Conservation (phyloP, 1,139 yeast species). For the Debaryomyces udenii region DNA sequence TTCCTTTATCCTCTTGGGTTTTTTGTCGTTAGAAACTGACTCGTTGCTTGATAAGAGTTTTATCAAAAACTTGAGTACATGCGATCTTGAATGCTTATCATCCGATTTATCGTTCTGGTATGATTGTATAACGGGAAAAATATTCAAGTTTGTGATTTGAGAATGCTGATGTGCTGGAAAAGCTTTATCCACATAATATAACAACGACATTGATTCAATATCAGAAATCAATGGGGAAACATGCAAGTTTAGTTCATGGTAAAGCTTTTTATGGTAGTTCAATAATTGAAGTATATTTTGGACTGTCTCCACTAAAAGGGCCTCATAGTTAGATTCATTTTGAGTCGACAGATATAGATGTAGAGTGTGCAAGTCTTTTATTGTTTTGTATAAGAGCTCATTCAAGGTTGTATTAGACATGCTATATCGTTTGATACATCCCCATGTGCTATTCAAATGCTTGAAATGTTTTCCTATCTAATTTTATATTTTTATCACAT, state of each 20-base stretch:
- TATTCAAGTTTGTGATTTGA: conserved; percentile 13
- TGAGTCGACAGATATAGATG: conserved; percentile 16
- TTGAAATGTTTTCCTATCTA: too few species aligned
- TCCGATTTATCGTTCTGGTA: conserved; percentile 11
- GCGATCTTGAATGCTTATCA: conserved; percentile 7
- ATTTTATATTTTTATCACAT: too few species aligned
- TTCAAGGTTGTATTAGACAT: conserved; percentile 16
- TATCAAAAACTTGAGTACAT: conserved; percentile 16
- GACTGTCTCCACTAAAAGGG: conserved; percentile 20
- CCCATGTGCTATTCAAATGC: too few species aligned
- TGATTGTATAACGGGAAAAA: conserved; percentile 20
- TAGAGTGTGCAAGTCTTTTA: conserved; percentile 27
- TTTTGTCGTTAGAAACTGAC: conserved; percentile 16
- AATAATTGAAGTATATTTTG: conserved; percentile 19
- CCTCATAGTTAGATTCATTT: conserved; percentile 19
- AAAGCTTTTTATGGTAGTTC: conserved; percentile 20
- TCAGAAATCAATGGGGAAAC: conserved; percentile 13
- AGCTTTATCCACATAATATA: conserved; percentile 12
- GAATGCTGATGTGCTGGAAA: background rate
- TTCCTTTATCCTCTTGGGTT: conserved; percentile 25
- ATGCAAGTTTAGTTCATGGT: conserved; percentile 14
- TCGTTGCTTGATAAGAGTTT: conserved; percentile 15
- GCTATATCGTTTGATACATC: conserved; percentile 6
- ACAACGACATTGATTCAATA: conserved; percentile 11
- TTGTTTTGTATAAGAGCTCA: conserved; percentile 26